Percentiles rank a stretch among this genome's conserved stretches.
Conservation (phyloP, 352 stramenopile genomes). For the Phytopythium aichiense region DNA sequence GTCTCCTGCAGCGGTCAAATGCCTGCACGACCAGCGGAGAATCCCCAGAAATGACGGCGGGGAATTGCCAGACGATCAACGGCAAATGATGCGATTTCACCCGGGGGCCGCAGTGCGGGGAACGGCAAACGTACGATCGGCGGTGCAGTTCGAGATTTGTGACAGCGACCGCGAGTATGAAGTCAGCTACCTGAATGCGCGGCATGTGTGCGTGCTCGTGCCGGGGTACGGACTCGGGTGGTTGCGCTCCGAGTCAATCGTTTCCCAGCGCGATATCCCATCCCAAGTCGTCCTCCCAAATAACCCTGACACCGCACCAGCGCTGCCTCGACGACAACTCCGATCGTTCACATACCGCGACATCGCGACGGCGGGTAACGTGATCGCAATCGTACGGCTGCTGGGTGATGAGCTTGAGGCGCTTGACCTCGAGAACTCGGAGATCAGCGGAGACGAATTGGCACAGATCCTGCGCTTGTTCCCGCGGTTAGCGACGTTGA, state of each 20-base stretch:
- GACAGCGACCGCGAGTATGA: conserved; percentile 26
- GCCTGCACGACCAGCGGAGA: conserved; percentile 11
- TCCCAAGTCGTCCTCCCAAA: not conserved
- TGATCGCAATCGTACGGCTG: conserved; percentile 11
- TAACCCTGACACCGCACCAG: not conserved
- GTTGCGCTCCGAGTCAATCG: conserved; percentile 7
- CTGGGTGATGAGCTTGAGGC: conserved; percentile 14
- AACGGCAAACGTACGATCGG: conserved; percentile 4
- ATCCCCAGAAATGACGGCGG: not conserved
- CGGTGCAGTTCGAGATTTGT: conserved; percentile 7
- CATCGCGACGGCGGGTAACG: conserved; percentile 11
- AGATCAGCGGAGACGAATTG: conserved; percentile 9
- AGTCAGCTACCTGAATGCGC: conserved; percentile 16
- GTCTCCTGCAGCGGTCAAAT: conserved; percentile 16
- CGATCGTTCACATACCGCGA: conserved; percentile 19
- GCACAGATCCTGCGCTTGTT: conserved; percentile 14
- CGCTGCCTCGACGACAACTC: conserved; percentile 7
- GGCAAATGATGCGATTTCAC: conserved; percentile 17
- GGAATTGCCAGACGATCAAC: conserved; percentile 11
- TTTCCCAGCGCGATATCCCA: conserved; percentile 1
- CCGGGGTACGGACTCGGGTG: conserved; percentile 31
- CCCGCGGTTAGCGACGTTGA: conserved; percentile 15
- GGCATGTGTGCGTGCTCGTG: conserved; percentile 31
- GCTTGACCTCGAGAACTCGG: conserved; percentile 12
- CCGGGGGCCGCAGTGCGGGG: conserved; percentile 18